Evolutionary conservation across 2,329 filamentous ascomycete genomes (phyloP), one percentile per base, ranked within the genome.

Genomic region (Diplodia corticola): DNA sequence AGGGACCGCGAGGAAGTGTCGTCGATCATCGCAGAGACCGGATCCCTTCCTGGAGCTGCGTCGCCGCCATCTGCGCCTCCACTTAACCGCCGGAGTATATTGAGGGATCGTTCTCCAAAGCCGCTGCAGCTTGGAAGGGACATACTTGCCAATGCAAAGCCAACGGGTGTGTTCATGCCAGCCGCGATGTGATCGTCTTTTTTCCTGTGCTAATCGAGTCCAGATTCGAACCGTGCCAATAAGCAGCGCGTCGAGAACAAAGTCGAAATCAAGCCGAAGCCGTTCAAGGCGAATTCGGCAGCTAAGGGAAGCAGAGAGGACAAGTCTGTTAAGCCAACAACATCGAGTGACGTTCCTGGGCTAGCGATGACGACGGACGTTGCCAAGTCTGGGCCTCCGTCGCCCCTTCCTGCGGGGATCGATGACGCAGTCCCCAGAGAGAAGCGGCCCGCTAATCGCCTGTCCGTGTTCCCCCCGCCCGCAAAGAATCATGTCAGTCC

Each of bases 401-500:
- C 64, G 35, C 64, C 64, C 9, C 53, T 51, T 30, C 64, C 53
- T 24, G 26, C 44, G 20, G 51, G 35, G 22, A 28, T 24, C 10
- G 54, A 51, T 9, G 53, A 50, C 15, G 37, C 35, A n/a, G 51
- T 40, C 17, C 40, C 6, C 5, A 73, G 70, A 60, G 73, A 75
- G 5, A 57, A 55, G 60, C 68, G 71, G 3, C 69, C 71, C 37
- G 71, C 74, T 7, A 73, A 72, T 13, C 70, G 71, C n/a, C 65
- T 70, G 22, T 71, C 71, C 13, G 69, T 72, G 2, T 70, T 70
- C 0, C 67, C 72, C 1, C 69, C 70, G 20, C 65, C 71, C 2
- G 67, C 69, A 33, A 65, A 46, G 20, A 28, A 40, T 26, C 17
- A 30, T 26, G 26, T 28, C 22, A 24, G n/a, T 5, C 15, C 10